Evolutionary conservation across 768 basidiomycete genomes (phyloP).

Genomic region (Phylloporus arenicola): DNA sequence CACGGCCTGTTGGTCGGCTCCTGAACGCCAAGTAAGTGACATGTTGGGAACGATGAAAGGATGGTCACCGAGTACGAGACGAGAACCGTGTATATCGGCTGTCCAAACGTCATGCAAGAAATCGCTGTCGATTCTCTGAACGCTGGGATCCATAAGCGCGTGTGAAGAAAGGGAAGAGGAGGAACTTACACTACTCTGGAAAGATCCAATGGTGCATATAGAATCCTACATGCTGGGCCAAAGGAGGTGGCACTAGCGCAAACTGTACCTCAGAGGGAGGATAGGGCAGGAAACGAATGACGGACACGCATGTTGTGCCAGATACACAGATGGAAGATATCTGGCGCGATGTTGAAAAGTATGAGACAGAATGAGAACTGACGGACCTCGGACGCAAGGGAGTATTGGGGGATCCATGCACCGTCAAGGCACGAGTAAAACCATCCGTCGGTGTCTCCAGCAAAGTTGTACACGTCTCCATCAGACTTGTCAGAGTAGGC

Average conservation of each 20-base stretch:
- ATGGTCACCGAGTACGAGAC: slow-evolving; percentile 48
- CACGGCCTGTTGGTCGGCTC: slow-evolving; percentile 48
- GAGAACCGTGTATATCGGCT: slow-evolving; percentile 43
- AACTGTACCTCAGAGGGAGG: slow-evolving; percentile 13
- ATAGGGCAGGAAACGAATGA: slow-evolving; percentile 6
- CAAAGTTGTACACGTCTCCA: slow-evolving; percentile 34
- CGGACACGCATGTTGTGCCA: slow-evolving; percentile 47
- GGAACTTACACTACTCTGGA: slow-evolving; percentile 35
- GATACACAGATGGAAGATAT: slow-evolving; percentile 49
- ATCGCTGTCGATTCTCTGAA: slow-evolving; percentile 32
- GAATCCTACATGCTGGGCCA: slow-evolving; percentile 47
- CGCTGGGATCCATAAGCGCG: slow-evolving; percentile 4
- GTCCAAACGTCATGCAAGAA: slow-evolving; percentile 52
- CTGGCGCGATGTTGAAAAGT: slow-evolving; percentile 23
- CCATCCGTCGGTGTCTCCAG: slow-evolving; percentile 54
- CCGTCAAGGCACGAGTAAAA: slow-evolving; percentile 31
- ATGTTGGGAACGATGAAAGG: neutral
- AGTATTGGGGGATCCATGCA: slow-evolving; percentile 40
- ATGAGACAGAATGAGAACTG: neutral
- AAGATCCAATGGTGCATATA: slow-evolving; percentile 39
- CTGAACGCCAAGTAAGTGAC: slow-evolving; percentile 29
- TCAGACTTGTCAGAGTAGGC: slow-evolving; percentile 26
- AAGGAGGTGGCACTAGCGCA: slow-evolving; percentile 49
- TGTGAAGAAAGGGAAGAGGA: neutral
- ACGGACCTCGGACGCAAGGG: slow-evolving; percentile 29